Base-by-base conservation (phyloP, 768 basidiomycete species). In the Paxillus ammoniavirescens region DNA sequence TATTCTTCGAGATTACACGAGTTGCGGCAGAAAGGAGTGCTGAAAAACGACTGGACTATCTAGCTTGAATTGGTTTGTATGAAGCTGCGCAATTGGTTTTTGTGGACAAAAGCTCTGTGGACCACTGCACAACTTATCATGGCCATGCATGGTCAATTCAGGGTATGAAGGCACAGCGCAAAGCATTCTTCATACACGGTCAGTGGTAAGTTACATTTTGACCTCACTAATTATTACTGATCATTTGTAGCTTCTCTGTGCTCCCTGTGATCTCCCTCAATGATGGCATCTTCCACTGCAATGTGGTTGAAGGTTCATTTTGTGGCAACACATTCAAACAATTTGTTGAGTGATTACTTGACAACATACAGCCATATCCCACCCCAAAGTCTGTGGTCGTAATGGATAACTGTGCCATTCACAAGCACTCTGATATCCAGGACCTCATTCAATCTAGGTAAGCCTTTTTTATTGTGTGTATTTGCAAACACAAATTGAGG, bases 371-470 rank as follows among this genome's bases (percentile, higher is more conserved):
- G 17, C 74, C 70, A 4, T 76, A 54, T 44, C 75, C 72, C 0
- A 48, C 17, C 0, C 61, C 54, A 14, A 72, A 74, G 13, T 73
- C 71, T 21, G 72, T 75, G 4, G 49, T 76, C 48, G 62, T 76
- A 13, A 70, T 76, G 67, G 74, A 76, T 54, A 75, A 76, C 57
- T 67, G 65, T 12, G 1, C n/a, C n/a, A 72, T 74, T 23, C 73
- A 76, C 56, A 62, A 74, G 15, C 65, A 66, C 41, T 69, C 71
- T 31, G 71, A 70, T 8, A 55, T 77, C 15, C 61, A 65, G 2
- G 26, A 54, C 1, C 55, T 74, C 23, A 59, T 75, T 37, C 65
- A 64, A 35, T 69, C 46, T 47, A 56, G 28, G 57, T 63, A 49
- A 30, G 50, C 23, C 54, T 28, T 38, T 48, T 50, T 37, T 42